phyloP scores from a whole-genome alignment of 306 rosid genomes.

The Prunus fruticosa region DNA sequence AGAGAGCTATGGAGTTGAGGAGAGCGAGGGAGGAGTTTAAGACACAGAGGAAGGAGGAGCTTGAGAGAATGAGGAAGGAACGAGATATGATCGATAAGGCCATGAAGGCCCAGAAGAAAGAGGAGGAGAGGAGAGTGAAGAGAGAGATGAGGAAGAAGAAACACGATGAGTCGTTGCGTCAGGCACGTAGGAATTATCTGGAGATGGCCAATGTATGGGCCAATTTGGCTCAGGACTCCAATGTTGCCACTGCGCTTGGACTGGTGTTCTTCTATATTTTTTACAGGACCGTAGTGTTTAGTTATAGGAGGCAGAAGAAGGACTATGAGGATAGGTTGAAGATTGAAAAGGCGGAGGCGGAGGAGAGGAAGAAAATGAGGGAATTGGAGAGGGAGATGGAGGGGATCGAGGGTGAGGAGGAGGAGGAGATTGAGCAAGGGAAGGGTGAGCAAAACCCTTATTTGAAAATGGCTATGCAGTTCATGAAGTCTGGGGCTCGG shows the following conservation, averaged over 20 bases:
- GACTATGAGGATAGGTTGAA: constrained; percentile 92
- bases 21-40: constrained; percentile 53
- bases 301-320: constrained; percentile 83
- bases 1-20: constrained; percentile 58
- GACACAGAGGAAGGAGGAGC: constrained; percentile 50
- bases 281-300: constrained; percentile 78
- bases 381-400: constrained; percentile 71
- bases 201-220: constrained; percentile 54
- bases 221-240: constrained; percentile 47
- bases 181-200: constrained; percentile 33
- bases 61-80: constrained; percentile 49
- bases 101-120: constrained; percentile 48
- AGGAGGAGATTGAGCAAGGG: constrained; percentile 60
- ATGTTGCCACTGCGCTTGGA: constrained; percentile 58
- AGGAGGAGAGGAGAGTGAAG: constrained; percentile 55
- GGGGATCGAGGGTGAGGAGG: constrained; percentile 48
- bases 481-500: constrained; percentile 96
- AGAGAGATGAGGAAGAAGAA: constrained; percentile 46
- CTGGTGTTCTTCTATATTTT: constrained; percentile 65
- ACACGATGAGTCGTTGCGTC: constrained; percentile 40
- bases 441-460: constrained; percentile 71
- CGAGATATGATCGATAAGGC: constrained; percentile 48
- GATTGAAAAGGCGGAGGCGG: constrained; percentile 91
- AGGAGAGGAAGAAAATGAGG: constrained; percentile 86
- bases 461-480: constrained; percentile 88